phyloP scores from a whole-genome alignment of 129 eudicot genomes.

The Dittrichia graveolens region DNA sequence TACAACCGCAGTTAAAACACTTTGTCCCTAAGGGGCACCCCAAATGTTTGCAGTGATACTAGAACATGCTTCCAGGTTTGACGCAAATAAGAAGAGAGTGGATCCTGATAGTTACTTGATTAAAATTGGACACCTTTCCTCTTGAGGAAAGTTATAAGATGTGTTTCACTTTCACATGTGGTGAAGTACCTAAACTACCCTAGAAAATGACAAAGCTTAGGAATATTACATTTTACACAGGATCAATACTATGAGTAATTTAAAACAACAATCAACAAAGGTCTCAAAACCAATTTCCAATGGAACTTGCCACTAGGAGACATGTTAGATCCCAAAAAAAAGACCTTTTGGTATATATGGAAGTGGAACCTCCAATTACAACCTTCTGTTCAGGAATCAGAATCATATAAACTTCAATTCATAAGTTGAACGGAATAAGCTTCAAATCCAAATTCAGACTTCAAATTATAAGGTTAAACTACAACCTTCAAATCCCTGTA shows the following conservation, averaged over 20 bases:
- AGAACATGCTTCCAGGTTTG: too few species aligned
- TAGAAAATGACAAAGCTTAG: neutral
- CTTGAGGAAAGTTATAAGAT: neutral
- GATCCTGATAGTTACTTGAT: too few species aligned
- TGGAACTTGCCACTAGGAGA: too few species aligned
- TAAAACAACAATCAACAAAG: neutral
- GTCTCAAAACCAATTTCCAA: too few species aligned
- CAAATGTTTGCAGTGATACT: neutral
- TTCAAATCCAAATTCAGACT: neutral
- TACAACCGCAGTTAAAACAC: neutral
- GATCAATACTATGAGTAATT: neutral
- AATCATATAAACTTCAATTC: neutral
- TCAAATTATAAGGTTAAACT: neutral
- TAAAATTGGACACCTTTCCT: neutral
- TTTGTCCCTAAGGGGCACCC: neutral
- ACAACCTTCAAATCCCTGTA: constrained; percentile 7
- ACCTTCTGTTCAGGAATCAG: too few species aligned
- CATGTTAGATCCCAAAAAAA: too few species aligned
- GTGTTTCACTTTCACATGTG: neutral
- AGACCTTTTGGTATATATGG: too few species aligned
- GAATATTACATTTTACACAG: neutral
- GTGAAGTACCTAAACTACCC: constrained; percentile 9
- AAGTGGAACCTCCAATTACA: too few species aligned
- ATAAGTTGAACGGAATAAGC: neutral
- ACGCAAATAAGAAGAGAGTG: too few species aligned